These are phyloP conservation scores for Phytophthora sansomeana DNA, from an alignment of 352 stramenopile species.

Conservation along the genomic window DNA sequence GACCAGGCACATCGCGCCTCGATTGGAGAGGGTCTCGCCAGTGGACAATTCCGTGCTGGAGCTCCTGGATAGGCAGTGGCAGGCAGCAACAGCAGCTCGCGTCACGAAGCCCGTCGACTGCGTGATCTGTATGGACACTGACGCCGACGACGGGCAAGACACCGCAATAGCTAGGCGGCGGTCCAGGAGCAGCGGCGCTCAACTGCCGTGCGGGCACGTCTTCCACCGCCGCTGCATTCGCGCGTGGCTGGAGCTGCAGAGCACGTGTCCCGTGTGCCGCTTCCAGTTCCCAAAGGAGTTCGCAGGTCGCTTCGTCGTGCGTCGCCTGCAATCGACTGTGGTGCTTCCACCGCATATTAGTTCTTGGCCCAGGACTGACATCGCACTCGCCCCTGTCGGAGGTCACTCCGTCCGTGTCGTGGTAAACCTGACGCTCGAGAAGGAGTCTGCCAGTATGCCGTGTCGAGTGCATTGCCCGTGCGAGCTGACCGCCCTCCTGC, in stretches of 20 bases:
- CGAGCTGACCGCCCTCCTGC: constrained; percentile 47
- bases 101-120: constrained; percentile 49
- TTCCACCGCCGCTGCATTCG: constrained; percentile 93
- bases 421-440: constrained; percentile 56
- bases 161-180: not conserved
- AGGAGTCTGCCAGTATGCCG: constrained; percentile 30
- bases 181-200: constrained; percentile 23
- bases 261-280: constrained; percentile 93
- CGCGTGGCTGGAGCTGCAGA: constrained; percentile 89
- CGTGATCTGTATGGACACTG: constrained; percentile 89
- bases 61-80: constrained; percentile 33
- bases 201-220: constrained; percentile 88
- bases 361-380: constrained; percentile 25
- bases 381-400: constrained; percentile 38
- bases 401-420: constrained; percentile 51
- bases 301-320: constrained; percentile 57
- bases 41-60: constrained; percentile 47
- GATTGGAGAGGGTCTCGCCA: constrained; percentile 63
- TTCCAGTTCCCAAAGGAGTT: constrained; percentile 82
- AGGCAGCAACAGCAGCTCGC: constrained; percentile 5
- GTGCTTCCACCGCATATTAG: constrained; percentile 40
- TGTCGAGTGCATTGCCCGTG: constrained; percentile 28
- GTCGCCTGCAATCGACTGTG: constrained; percentile 52
- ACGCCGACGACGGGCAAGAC: constrained; percentile 35
- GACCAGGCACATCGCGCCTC: constrained; percentile 59